Percentiles rank a stretch among this genome's conserved stretches.
phyloP scores from a whole-genome alignment of 805 yeast genomes.

The Candida multigemmis region DNA sequence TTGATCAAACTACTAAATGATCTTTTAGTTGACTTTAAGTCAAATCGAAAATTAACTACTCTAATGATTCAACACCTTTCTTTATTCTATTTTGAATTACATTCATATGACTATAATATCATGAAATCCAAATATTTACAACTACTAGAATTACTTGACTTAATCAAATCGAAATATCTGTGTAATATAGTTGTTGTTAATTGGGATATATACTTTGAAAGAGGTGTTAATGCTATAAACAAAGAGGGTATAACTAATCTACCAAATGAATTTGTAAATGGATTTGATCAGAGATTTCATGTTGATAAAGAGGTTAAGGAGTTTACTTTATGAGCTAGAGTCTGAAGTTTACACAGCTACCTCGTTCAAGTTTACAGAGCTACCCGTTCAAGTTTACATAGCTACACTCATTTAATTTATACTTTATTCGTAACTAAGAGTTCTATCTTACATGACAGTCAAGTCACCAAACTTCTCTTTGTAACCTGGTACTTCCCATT shows the following conservation, averaged over 20 bases:
- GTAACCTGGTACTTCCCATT: constrained; percentile 98
- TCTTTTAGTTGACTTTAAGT: too few species aligned
- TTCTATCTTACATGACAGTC: constrained; percentile 67
- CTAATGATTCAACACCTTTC: too few species aligned
- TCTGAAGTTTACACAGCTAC: neutral
- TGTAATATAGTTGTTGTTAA: constrained; percentile 17
- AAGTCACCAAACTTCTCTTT: constrained; percentile 96
- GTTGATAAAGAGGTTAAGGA: neutral
- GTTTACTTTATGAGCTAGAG: neutral
- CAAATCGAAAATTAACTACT: too few species aligned
- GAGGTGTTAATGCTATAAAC: constrained; percentile 12
- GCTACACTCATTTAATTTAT: neutral
- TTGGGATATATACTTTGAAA: constrained; percentile 19
- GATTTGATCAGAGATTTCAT: constrained; percentile 1
- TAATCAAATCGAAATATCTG: constrained; percentile 7
- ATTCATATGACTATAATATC: too few species aligned
- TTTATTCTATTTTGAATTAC: too few species aligned
- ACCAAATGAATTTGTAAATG: constrained; percentile 4
- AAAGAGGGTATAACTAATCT: constrained; percentile 4
- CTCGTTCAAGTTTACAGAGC: neutral
- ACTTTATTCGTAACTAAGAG: neutral
- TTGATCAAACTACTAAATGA: too few species aligned
- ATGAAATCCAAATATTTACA: too few species aligned
- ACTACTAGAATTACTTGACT: constrained; percentile 1
- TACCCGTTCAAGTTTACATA: neutral